These are phyloP conservation scores for Marasmius fiardii DNA, from an alignment of 1,284 basidiomycete species.

Conservation along the genomic window DNA sequence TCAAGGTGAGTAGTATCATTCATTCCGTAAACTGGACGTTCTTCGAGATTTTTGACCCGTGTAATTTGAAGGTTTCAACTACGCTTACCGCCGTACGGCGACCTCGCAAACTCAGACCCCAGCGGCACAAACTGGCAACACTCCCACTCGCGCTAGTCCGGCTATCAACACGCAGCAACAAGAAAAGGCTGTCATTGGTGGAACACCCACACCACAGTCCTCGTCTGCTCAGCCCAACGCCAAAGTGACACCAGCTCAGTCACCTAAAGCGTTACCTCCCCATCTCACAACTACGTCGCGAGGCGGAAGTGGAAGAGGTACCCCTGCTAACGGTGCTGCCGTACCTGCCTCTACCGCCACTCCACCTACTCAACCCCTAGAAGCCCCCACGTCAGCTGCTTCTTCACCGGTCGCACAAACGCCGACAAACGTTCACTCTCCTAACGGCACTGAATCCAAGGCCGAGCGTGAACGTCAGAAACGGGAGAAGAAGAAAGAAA, in stretches of 20 bases:
- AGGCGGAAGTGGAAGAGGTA: neutral
- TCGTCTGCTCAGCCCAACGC: neutral
- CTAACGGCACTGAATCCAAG: slow-evolving; percentile 41
- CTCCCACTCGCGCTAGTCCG: slow-evolving; percentile 17
- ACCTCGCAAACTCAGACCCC: slow-evolving; percentile 40
- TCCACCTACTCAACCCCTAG: slow-evolving; percentile 27
- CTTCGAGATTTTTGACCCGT: neutral
- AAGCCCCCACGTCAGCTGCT: slow-evolving; percentile 26
- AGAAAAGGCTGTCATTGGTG: neutral
- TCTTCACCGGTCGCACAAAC: slow-evolving; percentile 29
- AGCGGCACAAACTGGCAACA: slow-evolving; percentile 20
- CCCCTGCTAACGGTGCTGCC: slow-evolving; percentile 11
- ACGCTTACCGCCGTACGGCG: slow-evolving; percentile 81
- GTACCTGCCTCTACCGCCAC: slow-evolving; percentile 36
- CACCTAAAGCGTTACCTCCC: neutral
- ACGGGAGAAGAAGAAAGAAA: slow-evolving; percentile 51
- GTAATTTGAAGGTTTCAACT: slow-evolving; percentile 80
- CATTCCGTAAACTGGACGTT: neutral
- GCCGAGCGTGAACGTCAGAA: slow-evolving; percentile 40
- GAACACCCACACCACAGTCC: neutral
- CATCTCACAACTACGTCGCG: neutral
- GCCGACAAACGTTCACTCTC: slow-evolving; percentile 28
- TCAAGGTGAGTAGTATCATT: slow-evolving; percentile 64
- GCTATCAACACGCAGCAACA: slow-evolving; percentile 22
- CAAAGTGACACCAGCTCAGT: neutral